Evolutionary conservation across 2,329 filamentous ascomycete genomes (phyloP), one percentile per base, ranked within the genome.

Genomic region (Byssothecium circinans): DNA sequence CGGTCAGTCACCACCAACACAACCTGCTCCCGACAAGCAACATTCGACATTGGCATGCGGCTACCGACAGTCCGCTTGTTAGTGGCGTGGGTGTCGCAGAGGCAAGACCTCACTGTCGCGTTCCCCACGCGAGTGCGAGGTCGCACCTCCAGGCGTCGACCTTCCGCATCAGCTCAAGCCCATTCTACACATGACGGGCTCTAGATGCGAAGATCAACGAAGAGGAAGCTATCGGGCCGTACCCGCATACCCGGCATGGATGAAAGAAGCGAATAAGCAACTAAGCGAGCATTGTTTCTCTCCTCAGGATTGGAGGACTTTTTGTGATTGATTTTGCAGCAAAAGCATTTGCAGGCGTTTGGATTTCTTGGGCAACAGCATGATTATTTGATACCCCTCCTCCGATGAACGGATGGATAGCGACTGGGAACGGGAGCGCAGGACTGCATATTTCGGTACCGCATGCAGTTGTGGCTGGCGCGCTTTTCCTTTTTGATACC

Each of bases 401-500:
- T 53, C 47, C 49, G 49, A 52, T 50, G 33, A 36, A 29, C 43
- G 50, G 47, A 51, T 40, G 33, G 43, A 30, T 11, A 38, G 32
- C 46, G 43, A 52, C 53, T 50, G 49, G 41, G 49, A 47, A 50
- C 49, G 54, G 46, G 50, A 43, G 52, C 50, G 53, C 49, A 52
- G 53, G 41, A 56, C 60, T 56, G 53, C 58, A 54, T 49, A 47
- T 58, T 56, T 49, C 47, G 48, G 58, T 57, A 49, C 55, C 56
- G 57, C 52, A 50, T 56, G 51, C 54, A 47, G 45, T 47, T 36
- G 57, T 64, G 61, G 61, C 62, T 61, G 57, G 52, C 57, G 56
- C 56, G 47, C 61, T 48, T 62, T 62, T 54, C 61, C 54, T 49
- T 53, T 60, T 54, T 61, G 64, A 69, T 67, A 67, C 64, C 65